Base-by-base conservation (phyloP, 768 basidiomycete species). In the Lactarius akahatsu region DNA sequence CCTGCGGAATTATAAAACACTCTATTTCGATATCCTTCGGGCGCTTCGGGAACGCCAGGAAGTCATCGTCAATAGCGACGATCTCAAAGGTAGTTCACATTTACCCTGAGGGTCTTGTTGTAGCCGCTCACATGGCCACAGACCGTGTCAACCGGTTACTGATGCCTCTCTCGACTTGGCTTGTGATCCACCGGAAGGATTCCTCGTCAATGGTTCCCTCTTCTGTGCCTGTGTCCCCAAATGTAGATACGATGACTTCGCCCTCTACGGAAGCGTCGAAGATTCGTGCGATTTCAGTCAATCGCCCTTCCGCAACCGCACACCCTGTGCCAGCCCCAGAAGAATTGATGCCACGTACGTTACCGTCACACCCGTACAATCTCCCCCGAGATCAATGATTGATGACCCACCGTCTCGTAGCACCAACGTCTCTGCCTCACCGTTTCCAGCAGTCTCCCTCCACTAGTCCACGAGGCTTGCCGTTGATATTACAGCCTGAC, bases 341-440 rank as follows among this genome's bases (percentile, higher is more conserved):
- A 38, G 38, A 64, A 23, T 40, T 68, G 28, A 70, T 70, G 70
- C 70, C 70, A 40, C 70, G 70, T 70, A 70, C 58, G 70, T 65
- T 41, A 52, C 38, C 47, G 9, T 23, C 34, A 36, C 52, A 3
- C 34, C 54, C 34, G 34, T 59, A 47, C 54, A 34, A 28, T 57
- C 58, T 34, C 26, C 18, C 3, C 40, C 18, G 38, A n/a, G 20
- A 54, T 38, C 57, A 34, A 57, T n/a, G 54, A 41, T 47, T 65
- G 54, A 67, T 47, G 66, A 36, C n/a, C 55, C 43, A 59, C 28
- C 30, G n/a, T 43, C 32, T 59, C 32, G 16, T 61, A 70, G 70
- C 70, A 41, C 70, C 70, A 41, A 36, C 67, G n/a, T 62, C 63
- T 41, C 50, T 69, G 58, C 70, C 70, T 59, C 63, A 62, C 64